A percentile compares a stretch with the other conserved stretches of the same genome.
These are phyloP conservation scores for Chrysanthemum seticuspe DNA, from an alignment of 129 eudicot genomes.

Conservation along the genomic window DNA sequence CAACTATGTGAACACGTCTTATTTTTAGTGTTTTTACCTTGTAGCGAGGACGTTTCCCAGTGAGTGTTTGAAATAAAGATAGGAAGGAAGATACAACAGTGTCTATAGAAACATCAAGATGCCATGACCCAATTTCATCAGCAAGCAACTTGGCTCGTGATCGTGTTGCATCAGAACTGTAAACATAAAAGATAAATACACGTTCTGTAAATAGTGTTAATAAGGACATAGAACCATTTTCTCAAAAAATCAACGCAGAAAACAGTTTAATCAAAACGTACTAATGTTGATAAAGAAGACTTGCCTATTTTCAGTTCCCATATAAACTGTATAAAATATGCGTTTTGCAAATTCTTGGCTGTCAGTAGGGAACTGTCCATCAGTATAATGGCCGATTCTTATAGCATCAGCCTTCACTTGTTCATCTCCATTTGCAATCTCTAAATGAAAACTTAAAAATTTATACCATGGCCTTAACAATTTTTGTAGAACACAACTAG, in stretches of 20 bases:
- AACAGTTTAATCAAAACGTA: too few species aligned
- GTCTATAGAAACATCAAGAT: conserved; percentile 85
- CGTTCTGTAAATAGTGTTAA: too few species aligned
- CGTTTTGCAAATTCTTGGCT: conserved; percentile 86
- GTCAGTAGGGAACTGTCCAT: conserved; percentile 76
- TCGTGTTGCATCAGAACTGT: too few species aligned
- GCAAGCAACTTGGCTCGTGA: too few species aligned
- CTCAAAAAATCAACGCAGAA: too few species aligned
- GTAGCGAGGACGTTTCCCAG: conserved; percentile 86
- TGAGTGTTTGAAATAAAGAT: conserved; percentile 77
- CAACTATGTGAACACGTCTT: neutral
- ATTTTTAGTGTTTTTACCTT: conserved; percentile 45
- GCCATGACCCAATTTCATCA: conserved; percentile 90
- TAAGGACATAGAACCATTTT: too few species aligned
- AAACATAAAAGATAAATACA: too few species aligned
- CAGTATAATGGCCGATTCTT: conserved; percentile 70
- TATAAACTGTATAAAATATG: conserved; percentile 81
- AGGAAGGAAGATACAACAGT: conserved; percentile 75
- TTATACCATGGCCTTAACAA: neutral
- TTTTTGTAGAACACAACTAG: neutral
- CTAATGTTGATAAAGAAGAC: too few species aligned
- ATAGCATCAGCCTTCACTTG: conserved; percentile 87
- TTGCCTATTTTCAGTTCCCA: conserved; percentile 95
- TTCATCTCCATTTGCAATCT: conserved; percentile 72
- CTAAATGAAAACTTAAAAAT: conserved; percentile 25